Conservation (phyloP, 495 filamentous ascomycete genomes). For the Podospora didyma region DNA sequence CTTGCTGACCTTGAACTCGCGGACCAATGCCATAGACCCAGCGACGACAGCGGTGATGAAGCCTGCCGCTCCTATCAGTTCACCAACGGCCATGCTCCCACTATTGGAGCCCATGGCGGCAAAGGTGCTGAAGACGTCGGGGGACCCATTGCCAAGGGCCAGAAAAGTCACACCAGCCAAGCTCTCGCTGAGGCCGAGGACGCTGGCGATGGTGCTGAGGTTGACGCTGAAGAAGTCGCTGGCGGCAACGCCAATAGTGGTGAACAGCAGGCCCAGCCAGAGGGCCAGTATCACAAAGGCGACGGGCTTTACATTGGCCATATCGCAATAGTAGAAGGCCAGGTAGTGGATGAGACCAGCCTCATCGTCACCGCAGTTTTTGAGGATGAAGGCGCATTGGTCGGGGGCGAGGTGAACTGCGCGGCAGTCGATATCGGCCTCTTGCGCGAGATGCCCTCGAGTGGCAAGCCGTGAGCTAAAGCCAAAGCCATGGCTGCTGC, state of each 20-base stretch:
- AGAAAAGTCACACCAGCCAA: constrained; percentile 95
- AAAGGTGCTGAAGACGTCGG: constrained; percentile 97
- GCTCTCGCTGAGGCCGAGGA: constrained; percentile 91
- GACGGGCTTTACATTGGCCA: constrained; percentile 64
- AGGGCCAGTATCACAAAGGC: constrained; percentile 71
- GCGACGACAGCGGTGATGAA: constrained; percentile 98
- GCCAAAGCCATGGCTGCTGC: too few relatives aligned
- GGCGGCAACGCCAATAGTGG: constrained; percentile 96
- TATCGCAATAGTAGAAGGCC: constrained; percentile 82
- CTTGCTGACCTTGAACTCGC: constrained; percentile 85
- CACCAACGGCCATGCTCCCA: constrained; percentile 91
- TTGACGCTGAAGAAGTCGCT: constrained; percentile 98
- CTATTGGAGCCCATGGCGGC: constrained; percentile 96
- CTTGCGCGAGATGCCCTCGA: not conserved
- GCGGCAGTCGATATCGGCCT: constrained; percentile 58
- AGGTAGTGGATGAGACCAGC: constrained; percentile 88
- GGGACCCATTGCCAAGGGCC: constrained; percentile 98
- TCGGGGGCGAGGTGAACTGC: constrained; percentile 70
- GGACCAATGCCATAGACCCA: constrained; percentile 94
- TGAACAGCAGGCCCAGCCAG: constrained; percentile 92
- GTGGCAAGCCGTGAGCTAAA: too few relatives aligned
- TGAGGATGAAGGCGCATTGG: constrained; percentile 80
- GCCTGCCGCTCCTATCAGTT: constrained; percentile 89
- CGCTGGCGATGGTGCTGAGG: constrained; percentile 81
- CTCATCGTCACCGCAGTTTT: constrained; percentile 84